Evolutionary conservation across 805 yeast genomes (phyloP), one percentile per base, ranked within the genome.

Genomic region (Danielia reshetovae): DNA sequence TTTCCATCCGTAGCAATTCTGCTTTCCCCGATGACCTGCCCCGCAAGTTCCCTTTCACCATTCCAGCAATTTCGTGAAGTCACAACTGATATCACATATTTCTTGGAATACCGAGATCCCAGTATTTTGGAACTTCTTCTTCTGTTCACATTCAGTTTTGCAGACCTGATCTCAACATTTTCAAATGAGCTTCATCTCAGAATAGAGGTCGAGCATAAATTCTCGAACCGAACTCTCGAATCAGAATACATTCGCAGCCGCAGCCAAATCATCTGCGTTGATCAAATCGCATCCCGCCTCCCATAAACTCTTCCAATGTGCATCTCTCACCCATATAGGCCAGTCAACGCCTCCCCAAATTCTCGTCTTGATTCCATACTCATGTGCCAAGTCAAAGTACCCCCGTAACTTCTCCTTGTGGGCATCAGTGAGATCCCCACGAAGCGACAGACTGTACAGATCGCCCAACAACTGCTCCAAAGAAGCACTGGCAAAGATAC

Each of bases 321-420:
- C 51, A 29, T 71, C 53, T 38, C 75, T 65, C 18, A 61, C 52
- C 10, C 48, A 40, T 2, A 54, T 52, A 4, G 89, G 88, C 87
- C 87, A 81, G 33, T 65, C 64, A 1, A 85, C 79, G 7, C 77
- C 78, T 13, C 80, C 88, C 89, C 89, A 83, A 19, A 81, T 61
- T 36, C 90, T 62, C 0, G 85, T 74, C 43, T 69, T 65, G 26
- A 81, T 48, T 9, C 76, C 75, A 31, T 59, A 39, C 2, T 55
- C 48, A 45, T 80, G 85, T 2, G 85, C 80, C 11, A 38, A 32
- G 7, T 58, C 56, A 14, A 75, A 54, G 18, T 43, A 44, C 4
- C 38, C 23, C 15, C 43, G 42, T 16, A 74, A 42, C 8, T 19
- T 45, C 1, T 27, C 37, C 27, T 49, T 36, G 38, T 75, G 75